phyloP scores from a whole-genome alignment of 257 asterid genomes.

The Fraxinus americana region DNA sequence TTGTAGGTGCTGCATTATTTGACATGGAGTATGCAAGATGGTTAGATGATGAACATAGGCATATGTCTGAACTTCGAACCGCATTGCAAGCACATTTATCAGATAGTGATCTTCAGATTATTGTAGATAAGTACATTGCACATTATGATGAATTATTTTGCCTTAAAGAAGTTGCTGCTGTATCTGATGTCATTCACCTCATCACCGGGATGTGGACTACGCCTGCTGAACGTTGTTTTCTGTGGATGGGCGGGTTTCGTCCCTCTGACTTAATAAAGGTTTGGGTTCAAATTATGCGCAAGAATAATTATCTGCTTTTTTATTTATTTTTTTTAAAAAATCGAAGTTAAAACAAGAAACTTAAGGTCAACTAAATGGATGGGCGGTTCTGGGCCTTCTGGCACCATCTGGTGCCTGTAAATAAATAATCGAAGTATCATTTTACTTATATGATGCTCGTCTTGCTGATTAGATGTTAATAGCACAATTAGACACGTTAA shows the following conservation, averaged over 20 bases:
- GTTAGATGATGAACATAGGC: constrained; percentile 86
- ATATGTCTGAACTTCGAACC: constrained; percentile 74
- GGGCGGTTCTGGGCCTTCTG: no score
- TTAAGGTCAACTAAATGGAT: no score
- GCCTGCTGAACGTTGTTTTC: constrained; percentile 85
- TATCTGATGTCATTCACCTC: constrained; percentile 83
- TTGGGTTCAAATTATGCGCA: neutral
- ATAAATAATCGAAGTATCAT: neutral
- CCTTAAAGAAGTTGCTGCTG: constrained; percentile 79
- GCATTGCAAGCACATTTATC: constrained; percentile 78
- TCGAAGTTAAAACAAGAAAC: no score
- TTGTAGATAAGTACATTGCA: constrained; percentile 67
- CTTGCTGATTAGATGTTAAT: constrained; percentile 61
- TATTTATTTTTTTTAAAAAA: neutral
- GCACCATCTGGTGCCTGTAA: no score
- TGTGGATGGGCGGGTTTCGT: constrained; percentile 94
- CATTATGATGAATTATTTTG: constrained; percentile 79
- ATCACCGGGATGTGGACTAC: constrained; percentile 91
- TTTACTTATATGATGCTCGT: neutral
- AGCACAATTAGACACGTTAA: constrained; percentile 74
- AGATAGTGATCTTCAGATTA: constrained; percentile 69
- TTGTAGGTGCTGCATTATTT: constrained; percentile 77
- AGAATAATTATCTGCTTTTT: no score
- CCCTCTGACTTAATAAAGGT: constrained; percentile 96
- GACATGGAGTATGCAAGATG: constrained; percentile 96